Evolutionary conservation across 768 basidiomycete species (phyloP).

Genomic region (Tephrocybe sp.): DNA sequence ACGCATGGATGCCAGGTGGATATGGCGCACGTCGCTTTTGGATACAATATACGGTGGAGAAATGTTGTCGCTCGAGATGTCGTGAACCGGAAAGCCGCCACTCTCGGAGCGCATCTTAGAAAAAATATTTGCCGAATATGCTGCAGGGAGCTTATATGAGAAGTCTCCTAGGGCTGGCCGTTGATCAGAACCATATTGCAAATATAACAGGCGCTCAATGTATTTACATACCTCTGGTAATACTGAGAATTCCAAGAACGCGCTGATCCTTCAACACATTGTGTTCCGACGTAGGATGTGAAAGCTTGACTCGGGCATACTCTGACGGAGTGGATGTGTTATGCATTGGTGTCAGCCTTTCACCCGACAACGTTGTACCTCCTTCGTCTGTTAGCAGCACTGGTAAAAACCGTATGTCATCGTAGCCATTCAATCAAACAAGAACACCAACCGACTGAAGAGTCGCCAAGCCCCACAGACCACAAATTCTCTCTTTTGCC

Average conservation of each 20-base stretch:
- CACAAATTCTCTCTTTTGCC: slow-evolving; percentile 12
- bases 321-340: slow-evolving; percentile 14
- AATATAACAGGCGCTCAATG: too few relatives aligned
- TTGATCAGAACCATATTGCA: too few relatives aligned
- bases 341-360: slow-evolving; percentile 7
- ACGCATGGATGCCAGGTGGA: slow-evolving; percentile 8
- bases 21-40: slow-evolving; percentile 11
- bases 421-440: not conserved
- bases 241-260: slow-evolving; percentile 9
- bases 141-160: slow-evolving; percentile 12
- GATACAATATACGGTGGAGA: slow-evolving; percentile 14
- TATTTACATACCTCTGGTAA: slow-evolving; percentile 11
- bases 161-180: slow-evolving; percentile 15
- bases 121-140: slow-evolving; percentile 7
- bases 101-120: slow-evolving; percentile 7
- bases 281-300: slow-evolving; percentile 12
- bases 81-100: not conserved
- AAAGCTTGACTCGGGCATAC: slow-evolving; percentile 12
- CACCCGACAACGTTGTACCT: not conserved
- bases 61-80: slow-evolving; percentile 8
- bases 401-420: not conserved
- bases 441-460: slow-evolving; percentile 8
- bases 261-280: slow-evolving; percentile 11
- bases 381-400: slow-evolving; percentile 5
- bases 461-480: slow-evolving; percentile 14